Percentiles rank a stretch among this genome's conserved stretches.
Evolutionary conservation across 202 grass and related monocot species (phyloP).

Genomic region (Digitaria exilis): DNA sequence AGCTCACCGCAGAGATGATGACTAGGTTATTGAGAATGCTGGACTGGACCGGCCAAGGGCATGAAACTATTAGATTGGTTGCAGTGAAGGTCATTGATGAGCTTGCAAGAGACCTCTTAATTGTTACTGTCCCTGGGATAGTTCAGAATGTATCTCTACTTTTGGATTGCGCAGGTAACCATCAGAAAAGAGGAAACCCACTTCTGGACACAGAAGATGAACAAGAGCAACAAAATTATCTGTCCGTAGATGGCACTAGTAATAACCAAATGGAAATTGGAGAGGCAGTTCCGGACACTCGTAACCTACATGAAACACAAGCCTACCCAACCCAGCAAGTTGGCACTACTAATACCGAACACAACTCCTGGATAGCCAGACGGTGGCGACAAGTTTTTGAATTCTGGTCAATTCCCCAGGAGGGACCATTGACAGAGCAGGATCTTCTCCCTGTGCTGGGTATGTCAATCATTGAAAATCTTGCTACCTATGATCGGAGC

Average conservation of each 20-base stretch:
- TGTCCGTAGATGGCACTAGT: neutral
- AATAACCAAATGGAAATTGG: neutral
- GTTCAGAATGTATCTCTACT: neutral
- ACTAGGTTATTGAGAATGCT: neutral
- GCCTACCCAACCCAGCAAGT: no score
- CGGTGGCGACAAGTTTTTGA: no score
- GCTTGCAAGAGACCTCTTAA: neutral
- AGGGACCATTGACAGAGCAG: neutral
- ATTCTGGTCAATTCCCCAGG: neutral
- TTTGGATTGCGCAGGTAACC: neutral
- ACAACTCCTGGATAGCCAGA: no score
- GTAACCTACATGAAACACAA: neutral
- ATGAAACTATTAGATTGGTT: neutral
- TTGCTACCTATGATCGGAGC: neutral
- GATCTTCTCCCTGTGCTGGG: slow-evolving; percentile 1
- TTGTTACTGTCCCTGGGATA: neutral
- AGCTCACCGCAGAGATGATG: neutral
- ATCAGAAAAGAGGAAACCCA: neutral
- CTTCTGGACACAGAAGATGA: neutral
- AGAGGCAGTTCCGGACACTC: neutral
- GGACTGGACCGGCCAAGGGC: neutral
- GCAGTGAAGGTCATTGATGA: neutral
- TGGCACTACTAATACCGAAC: neutral
- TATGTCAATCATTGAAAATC: neutral
- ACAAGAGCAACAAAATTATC: neutral